Evolutionary conservation across 2,329 filamentous ascomycete genomes (phyloP), one percentile per base, ranked within the genome.

Genomic region (Exophiala calicioides): DNA sequence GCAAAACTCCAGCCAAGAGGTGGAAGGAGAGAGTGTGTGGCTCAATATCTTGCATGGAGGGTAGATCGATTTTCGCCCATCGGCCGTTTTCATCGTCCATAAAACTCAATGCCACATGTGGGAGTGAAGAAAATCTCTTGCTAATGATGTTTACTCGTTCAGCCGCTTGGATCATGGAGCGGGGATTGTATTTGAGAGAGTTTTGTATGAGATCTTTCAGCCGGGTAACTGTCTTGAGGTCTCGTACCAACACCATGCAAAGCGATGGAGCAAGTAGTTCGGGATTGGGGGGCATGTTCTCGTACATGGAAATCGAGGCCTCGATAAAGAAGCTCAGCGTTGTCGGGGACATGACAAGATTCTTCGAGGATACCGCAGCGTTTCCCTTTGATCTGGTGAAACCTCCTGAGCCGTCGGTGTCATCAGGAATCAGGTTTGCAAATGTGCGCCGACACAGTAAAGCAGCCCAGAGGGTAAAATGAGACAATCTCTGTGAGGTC

Each of bases 1-100:
- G 61, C 0, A 80, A 58, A 35, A 73, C 67, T 0, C 77, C 77
- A 26, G 72, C 65, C 0, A 78, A 40, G 0, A 75, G 48, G 53
- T 79, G 64, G 52, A 70, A 75, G 37, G 73, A 66, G 1, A 78
- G 51, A 1, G 39, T 52, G 37, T 72, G 65, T 1, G 59, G 44
- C 57, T 2, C 66, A 42, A 37, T 18, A 19, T 18, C 19, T 10
- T 20, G 16, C 15, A 10, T 24, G 10, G 15, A 21, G 12, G 35
- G 26, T 8, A 48, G 18, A 8, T 30, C 10, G 5, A 48, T 5
- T n/a, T 19, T 24, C 15, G 38, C 45, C 45, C 45, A 48, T 20
- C 13, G 10, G n/a, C 38, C 45, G 9, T 31, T 26, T 9, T 7
- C 9, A 13, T 19, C 12, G 15, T 48, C 38, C 5, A 24, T 10